Evolutionary conservation across 768 basidiomycete species (phyloP), one percentile per base, ranked within the genome.

Genomic region (Auriscalpium orientale): DNA sequence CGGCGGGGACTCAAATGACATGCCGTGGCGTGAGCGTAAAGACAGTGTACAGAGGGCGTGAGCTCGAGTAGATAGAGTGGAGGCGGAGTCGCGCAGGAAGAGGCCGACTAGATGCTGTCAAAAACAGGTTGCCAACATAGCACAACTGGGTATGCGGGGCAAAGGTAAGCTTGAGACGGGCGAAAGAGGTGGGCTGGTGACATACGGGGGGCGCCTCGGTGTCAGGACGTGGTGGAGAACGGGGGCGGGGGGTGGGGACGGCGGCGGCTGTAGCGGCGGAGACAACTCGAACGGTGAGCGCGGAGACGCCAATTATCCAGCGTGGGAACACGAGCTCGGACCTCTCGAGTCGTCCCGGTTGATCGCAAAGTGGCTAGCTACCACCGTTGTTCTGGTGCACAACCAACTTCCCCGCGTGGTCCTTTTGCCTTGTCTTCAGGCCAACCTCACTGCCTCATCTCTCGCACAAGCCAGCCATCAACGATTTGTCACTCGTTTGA

Each of bases 1-100:
- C 8, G 35, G 21, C 16, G 56, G 51, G 5, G 56, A 51, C 38
- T 46, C 50, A 55, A 51, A 36, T 37, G 53, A 48, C 53, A 54
- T 54, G 40, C 4, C 40, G 40, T 2, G 7, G 6, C 13, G 13
- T 8, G 40, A 15, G 13, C 40, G 40, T 43, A 43, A 43, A 8
- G 18, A 43, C 15, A 43, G 13, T 13, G 5, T 43, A 43, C 18
- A 43, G 40, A 18, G 18, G 18, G 40, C 13, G 18, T 13, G 40
- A 18, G 15, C 15, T 13, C 18, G 40, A 18, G 18, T 8, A 18
- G 40, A 15, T 43, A 15, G 18, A 43, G 18, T 13, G 13, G 15
- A 7, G 15, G 40, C 40, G 40, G 40, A 8, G 40, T 43, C 40
- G 28, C 28, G 4, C 28, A 28, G 4, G 40, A 43, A 8, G 40